These are phyloP conservation scores for Parafenestella ontariensis DNA, from an alignment of 2,329 filamentous ascomycete species.

Conservation along the genomic window DNA sequence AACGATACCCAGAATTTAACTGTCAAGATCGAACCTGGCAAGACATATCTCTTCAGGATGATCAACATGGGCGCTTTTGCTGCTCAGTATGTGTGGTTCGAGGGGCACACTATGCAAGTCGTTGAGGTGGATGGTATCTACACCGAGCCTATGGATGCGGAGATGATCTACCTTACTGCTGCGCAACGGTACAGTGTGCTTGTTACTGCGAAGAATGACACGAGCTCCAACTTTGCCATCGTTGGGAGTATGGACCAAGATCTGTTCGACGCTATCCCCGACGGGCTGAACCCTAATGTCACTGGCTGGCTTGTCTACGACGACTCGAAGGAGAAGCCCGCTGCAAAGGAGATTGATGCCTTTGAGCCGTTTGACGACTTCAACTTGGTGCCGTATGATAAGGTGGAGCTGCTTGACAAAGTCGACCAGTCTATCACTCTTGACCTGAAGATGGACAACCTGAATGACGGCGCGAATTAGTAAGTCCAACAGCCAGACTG, in stretches of 20 bases:
- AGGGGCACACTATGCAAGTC: slow-evolving; percentile 69
- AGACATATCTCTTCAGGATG: slow-evolving; percentile 70
- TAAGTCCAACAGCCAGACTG: slow-evolving; percentile 40
- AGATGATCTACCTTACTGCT: slow-evolving; percentile 70
- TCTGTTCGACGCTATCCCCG: slow-evolving; percentile 71
- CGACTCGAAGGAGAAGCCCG: slow-evolving; percentile 52
- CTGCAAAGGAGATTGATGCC: slow-evolving; percentile 64
- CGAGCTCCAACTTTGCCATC: slow-evolving; percentile 66
- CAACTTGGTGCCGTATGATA: slow-evolving; percentile 72
- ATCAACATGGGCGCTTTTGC: slow-evolving; percentile 75
- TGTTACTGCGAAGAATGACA: slow-evolving; percentile 65
- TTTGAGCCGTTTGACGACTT: slow-evolving; percentile 78
- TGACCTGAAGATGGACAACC: slow-evolving; percentile 67
- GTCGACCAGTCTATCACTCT: slow-evolving; percentile 71
- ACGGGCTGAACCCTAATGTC: slow-evolving; percentile 69
- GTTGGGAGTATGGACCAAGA: slow-evolving; percentile 58
- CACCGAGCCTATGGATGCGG: slow-evolving; percentile 65
- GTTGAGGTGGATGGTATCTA: slow-evolving; percentile 75
- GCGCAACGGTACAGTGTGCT: slow-evolving; percentile 76
- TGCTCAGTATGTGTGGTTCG: slow-evolving; percentile 73
- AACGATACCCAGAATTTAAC: slow-evolving; percentile 64
- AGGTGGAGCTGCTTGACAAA: slow-evolving; percentile 64
- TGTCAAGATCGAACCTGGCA: slow-evolving; percentile 57
- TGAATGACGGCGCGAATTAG: slow-evolving; percentile 72
- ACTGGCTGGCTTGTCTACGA: slow-evolving; percentile 65